Conservation (phyloP, 805 yeast species). For the Vanderwaltozyma tropicalis region DNA sequence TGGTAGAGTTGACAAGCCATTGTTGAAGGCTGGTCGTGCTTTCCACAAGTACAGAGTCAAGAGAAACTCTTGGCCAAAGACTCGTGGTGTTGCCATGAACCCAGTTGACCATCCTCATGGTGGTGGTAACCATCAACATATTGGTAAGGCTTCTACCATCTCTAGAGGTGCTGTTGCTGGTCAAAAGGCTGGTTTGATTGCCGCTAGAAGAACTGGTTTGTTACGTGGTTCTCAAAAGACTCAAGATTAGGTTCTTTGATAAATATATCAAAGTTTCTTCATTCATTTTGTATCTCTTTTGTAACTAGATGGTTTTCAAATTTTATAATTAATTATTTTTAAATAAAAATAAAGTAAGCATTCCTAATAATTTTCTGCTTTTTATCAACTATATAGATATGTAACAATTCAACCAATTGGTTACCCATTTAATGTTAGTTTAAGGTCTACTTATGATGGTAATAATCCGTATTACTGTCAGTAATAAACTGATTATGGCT, state of each 20-base stretch:
- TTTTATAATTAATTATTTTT: conserved; percentile 4
- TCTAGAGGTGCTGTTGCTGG: conserved; percentile 99
- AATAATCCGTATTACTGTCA: too few relatives aligned
- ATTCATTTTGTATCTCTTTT: conserved; percentile 5
- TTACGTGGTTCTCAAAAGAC: conserved; percentile 98
- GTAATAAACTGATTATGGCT: too few relatives aligned
- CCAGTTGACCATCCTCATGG: conserved; percentile 99
- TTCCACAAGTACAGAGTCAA: conserved; percentile 99
- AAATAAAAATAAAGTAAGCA: conserved; percentile 4
- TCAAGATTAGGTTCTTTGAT: conserved; percentile 38
- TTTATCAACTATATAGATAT: neutral
- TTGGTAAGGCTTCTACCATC: conserved; percentile 99
- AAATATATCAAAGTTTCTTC: conserved; percentile 3
- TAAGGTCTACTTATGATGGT: too few relatives aligned
- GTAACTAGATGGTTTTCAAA: conserved; percentile 13
- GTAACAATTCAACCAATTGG: too few relatives aligned
- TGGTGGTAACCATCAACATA: conserved; percentile 99
- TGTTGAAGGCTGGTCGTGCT: conserved; percentile 99
- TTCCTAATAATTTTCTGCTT: conserved; percentile 1
- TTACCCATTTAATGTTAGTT: too few relatives aligned
- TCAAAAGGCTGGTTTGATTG: conserved; percentile 99
- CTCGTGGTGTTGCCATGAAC: conserved; percentile 99
- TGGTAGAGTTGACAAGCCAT: conserved; percentile 99
- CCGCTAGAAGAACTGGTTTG: conserved; percentile 99
- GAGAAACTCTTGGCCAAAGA: conserved; percentile 99